phyloP scores from a whole-genome alignment of 176 grass and related monocot genomes.

The Oropetium thomaeum region DNA sequence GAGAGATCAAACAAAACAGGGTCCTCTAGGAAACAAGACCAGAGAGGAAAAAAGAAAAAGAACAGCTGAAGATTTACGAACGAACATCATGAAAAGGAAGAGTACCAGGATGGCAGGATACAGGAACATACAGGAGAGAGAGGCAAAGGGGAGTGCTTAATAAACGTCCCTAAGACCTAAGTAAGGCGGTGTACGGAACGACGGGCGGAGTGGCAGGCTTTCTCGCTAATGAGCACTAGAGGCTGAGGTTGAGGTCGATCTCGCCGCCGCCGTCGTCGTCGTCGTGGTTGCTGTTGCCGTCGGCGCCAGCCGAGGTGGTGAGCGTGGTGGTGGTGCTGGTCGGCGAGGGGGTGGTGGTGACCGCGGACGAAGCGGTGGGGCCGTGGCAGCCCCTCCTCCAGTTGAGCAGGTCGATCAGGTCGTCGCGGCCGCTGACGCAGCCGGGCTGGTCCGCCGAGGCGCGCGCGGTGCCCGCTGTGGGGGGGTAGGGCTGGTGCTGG shows the following conservation, averaged over 20 bases:
- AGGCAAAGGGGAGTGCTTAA: constrained; percentile 7
- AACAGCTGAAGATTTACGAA: not conserved
- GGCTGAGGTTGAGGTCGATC: constrained; percentile 74
- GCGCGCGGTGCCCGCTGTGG: constrained; percentile 38
- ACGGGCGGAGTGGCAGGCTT: no score
- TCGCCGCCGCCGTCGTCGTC: constrained; percentile 15
- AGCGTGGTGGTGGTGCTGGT: constrained; percentile 31
- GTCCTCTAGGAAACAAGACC: not conserved
- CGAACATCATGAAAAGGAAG: not conserved
- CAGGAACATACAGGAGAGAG: constrained; percentile 29
- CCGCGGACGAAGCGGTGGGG: not conserved
- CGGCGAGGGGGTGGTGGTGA: constrained; percentile 21
- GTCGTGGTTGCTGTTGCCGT: not conserved
- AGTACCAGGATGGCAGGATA: constrained; percentile 8
- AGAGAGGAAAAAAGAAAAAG: not conserved
- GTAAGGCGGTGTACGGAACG: constrained; percentile 3
- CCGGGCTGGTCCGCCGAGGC: constrained; percentile 37
- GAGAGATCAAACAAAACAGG: not conserved
- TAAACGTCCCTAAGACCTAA: constrained; percentile 37
- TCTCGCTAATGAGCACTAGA: constrained; percentile 16
- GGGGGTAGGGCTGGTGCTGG: constrained; percentile 34
- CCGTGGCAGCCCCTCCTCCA: constrained; percentile 79
- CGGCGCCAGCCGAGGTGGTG: not conserved
- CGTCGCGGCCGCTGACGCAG: constrained; percentile 54
- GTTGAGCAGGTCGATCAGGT: constrained; percentile 83